Conservation (phyloP, 768 basidiomycete species). For the Boletus tylopilopsis region DNA sequence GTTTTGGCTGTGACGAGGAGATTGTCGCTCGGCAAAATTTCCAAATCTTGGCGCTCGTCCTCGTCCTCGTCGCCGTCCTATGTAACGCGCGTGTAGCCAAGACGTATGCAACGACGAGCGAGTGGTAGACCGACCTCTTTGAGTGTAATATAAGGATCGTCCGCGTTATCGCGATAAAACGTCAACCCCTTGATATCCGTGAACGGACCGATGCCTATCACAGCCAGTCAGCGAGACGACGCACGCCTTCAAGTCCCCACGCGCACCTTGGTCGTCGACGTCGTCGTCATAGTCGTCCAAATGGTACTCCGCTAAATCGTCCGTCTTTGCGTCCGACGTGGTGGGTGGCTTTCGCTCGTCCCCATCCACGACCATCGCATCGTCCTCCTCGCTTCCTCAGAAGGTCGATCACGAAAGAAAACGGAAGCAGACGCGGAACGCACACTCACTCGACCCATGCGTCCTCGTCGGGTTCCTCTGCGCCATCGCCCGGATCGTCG, state of each 20-base stretch:
- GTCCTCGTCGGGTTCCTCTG: constrained; percentile 41
- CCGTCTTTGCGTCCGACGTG: constrained; percentile 35
- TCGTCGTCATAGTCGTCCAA: constrained; percentile 93
- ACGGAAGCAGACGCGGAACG: constrained; percentile 5
- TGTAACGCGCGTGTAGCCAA: constrained; percentile 1
- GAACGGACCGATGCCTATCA: constrained; percentile 70
- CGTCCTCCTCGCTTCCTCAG: constrained; percentile 43
- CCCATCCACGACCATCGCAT: constrained; percentile 62
- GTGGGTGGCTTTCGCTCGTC: constrained; percentile 15
- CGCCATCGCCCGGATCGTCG: constrained; percentile 47
- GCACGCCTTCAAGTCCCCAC: neutral
- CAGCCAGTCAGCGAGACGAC: neutral
- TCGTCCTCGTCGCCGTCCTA: constrained; percentile 45
- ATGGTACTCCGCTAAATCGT: constrained; percentile 84
- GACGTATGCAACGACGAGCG: neutral
- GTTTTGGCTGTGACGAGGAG: constrained; percentile 92
- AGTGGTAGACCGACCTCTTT: constrained; percentile 66
- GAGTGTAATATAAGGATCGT: constrained; percentile 95
- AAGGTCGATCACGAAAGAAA: constrained; percentile 8
- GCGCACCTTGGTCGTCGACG: constrained; percentile 35
- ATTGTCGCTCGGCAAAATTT: constrained; percentile 88
- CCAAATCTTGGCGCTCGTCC: constrained; percentile 88
- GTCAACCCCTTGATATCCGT: constrained; percentile 94
- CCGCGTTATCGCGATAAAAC: constrained; percentile 86
- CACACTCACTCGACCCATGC: constrained; percentile 87